Evolutionary conservation across 1,139 yeast genomes (phyloP).

Genomic region (Suhomyces maxii): DNA sequence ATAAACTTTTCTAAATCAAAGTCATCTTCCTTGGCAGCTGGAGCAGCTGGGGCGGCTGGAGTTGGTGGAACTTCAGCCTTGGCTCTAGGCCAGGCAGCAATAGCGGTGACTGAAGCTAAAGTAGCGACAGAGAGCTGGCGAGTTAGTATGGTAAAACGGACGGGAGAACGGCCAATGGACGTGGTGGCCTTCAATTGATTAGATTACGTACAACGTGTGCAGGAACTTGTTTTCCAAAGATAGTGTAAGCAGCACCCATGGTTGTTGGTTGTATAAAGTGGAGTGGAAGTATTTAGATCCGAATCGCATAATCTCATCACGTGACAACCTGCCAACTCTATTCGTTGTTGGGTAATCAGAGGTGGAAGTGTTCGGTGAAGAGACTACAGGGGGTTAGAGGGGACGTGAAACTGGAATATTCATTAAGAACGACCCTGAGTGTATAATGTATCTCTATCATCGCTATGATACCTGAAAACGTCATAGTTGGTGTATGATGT

Average conservation of each 20-base stretch:
- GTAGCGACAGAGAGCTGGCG: slow-evolving; percentile 45
- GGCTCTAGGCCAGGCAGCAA: slow-evolving; percentile 43
- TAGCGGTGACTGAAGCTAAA: slow-evolving; percentile 47
- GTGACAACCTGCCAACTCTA: background rate
- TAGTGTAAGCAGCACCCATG: slow-evolving; percentile 65
- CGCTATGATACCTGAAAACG: too few species aligned
- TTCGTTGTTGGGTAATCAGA: too few species aligned
- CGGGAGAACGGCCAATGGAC: background rate
- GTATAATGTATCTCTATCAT: too few species aligned
- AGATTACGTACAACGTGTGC: slow-evolving; percentile 58
- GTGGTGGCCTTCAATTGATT: background rate
- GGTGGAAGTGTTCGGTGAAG: too few species aligned
- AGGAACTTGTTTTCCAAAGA: slow-evolving; percentile 64
- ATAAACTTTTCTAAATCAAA: slow-evolving; percentile 62
- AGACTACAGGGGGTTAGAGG: too few species aligned
- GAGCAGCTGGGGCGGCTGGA: slow-evolving; percentile 28
- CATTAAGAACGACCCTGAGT: too few species aligned
- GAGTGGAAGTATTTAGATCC: slow-evolving; percentile 1
- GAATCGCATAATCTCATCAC: background rate
- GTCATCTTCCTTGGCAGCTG: slow-evolving; percentile 48
- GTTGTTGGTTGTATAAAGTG: background rate
- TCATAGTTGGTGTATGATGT: too few species aligned
- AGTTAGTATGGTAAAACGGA: slow-evolving; percentile 12
- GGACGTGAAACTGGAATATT: too few species aligned
- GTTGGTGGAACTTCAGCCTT: slow-evolving; percentile 24